phyloP scores from a whole-genome alignment of 257 asterid species.

The Plantago ovata region DNA sequence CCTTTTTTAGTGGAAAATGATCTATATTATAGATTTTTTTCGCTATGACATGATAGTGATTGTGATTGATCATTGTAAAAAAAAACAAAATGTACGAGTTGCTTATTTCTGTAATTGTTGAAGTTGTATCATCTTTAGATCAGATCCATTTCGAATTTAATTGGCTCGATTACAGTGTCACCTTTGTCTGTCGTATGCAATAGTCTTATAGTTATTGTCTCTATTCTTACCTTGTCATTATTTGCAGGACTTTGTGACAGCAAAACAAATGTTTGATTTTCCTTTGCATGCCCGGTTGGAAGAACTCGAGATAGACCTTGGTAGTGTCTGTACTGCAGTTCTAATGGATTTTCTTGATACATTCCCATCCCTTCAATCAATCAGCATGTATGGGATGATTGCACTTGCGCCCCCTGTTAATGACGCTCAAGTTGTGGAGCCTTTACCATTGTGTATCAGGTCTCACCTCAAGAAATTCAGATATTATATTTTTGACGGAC shows the following conservation, averaged over 20 bases:
- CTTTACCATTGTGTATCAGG: not conserved
- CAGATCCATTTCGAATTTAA: too few species aligned
- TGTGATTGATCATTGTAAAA: too few species aligned
- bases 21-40: too few species aligned
- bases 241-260: not conserved
- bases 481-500: not conserved
- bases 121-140: too few species aligned
- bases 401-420: too few species aligned
- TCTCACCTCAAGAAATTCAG: not conserved
- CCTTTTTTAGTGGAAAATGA: too few species aligned
- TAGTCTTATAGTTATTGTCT: not conserved
- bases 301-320: not conserved
- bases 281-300: not conserved
- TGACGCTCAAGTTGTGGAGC: not conserved
- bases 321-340: too few species aligned
- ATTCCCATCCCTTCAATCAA: not conserved
- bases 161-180: too few species aligned
- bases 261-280: not conserved
- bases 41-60: too few species aligned
- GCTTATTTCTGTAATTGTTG: too few species aligned
- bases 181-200: too few species aligned
- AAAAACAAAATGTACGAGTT: too few species aligned
- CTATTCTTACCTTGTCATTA: not conserved
- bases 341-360: not conserved
- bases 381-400: not conserved